Base-by-base conservation (phyloP, 23 red algal species). In the Agarophyton chilense region DNA sequence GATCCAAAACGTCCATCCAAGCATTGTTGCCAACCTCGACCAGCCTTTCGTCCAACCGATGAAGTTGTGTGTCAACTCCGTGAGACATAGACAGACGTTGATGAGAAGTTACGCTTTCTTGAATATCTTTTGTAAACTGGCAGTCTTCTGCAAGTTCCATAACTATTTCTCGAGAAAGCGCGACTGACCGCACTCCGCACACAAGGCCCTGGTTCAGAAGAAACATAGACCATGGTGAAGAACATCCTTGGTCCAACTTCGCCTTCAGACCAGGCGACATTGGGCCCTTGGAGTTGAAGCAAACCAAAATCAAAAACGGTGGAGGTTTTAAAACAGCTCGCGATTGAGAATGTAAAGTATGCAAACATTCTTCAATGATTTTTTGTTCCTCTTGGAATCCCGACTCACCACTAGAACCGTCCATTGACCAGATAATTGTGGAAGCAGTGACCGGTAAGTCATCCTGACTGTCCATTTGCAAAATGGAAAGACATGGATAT, bases 301-400 rank as follows among this genome's bases (percentile, higher is more conserved):
- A 74, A 32, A 74, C 68, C 25, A 74, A 24, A 26, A 74, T 74
- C 41, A 74, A 29, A 25, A 74, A 74, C 40, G 68, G 68, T 29
- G 68, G 68, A 1, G 10, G 19, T 0, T 6, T 49, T 8, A 9
- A 4, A 49, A 18, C 43, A 29, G 18, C n/a, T 33, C 8, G 21
- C 7, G 68, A 74, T 49, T 74, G 40, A 46, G 68, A 43, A 39
- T 18, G 68, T 13, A 74, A 26, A 49, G 2, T 6, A 25, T 1
- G 1, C 12, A 74, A 33, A 74, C 40, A 21, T 4, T 47, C 18
- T 33, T 74, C 68, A 74, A 74, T 74, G 41, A 49, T 12, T 43
- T 26, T 47, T 29, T 46, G 68, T 6, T 74, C 40, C 36, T 49
- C 40, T 10, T 46, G 7, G 24, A 74, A 25, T 9, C 40, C 68